Percentiles rank a stretch among this genome's conserved stretches.
These are phyloP conservation scores for Vitis amurensis DNA, from an alignment of 164 flowering plant genomes.

Conservation along the genomic window DNA sequence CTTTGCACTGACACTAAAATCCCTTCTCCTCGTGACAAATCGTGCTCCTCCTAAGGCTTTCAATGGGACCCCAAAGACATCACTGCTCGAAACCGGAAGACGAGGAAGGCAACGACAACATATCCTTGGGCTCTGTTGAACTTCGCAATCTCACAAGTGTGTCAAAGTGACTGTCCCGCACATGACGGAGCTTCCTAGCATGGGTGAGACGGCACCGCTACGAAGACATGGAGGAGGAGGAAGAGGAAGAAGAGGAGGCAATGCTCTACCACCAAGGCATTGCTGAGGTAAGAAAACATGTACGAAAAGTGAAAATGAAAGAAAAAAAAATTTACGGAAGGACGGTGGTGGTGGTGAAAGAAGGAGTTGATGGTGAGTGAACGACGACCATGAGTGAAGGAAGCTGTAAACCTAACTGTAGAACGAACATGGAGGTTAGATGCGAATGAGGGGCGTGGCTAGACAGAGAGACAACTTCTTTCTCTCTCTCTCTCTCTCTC, in stretches of 20 bases:
- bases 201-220: constrained; percentile 14
- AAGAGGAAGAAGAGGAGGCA: constrained; percentile 22
- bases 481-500: too few species aligned
- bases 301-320: constrained; percentile 1
- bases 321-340: background rate
- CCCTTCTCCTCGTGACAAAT: constrained; percentile 31
- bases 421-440: background rate
- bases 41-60: constrained; percentile 36
- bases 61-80: constrained; percentile 41
- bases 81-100: constrained; percentile 26
- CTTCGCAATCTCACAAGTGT: background rate
- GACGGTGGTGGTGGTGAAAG: background rate
- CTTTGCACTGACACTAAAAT: constrained; percentile 47
- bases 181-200: constrained; percentile 20
- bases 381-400: too few species aligned
- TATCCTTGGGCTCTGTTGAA: background rate
- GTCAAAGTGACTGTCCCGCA: constrained; percentile 15
- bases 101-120: background rate
- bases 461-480: too few species aligned
- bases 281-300: constrained; percentile 23
- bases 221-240: constrained; percentile 24
- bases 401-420: background rate
- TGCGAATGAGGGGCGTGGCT: background rate
- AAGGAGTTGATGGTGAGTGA: background rate
- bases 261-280: constrained; percentile 47